phyloP scores from a whole-genome alignment of 2,329 filamentous ascomycete species.

The Phaeosphaeriaceae sp. region DNA sequence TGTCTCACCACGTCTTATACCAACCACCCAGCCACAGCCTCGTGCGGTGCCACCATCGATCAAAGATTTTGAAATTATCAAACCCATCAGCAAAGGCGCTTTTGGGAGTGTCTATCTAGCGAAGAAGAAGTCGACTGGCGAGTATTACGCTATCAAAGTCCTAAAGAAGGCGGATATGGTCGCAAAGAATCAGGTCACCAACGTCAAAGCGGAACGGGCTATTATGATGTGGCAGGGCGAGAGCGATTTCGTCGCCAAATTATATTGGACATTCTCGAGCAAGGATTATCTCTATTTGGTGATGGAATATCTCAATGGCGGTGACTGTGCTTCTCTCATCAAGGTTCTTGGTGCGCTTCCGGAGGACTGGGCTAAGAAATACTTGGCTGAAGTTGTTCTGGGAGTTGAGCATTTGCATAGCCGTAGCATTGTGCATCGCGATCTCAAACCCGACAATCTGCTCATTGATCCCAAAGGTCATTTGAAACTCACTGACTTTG shows the following conservation, averaged over 20 bases:
- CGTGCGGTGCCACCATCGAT: constrained; percentile 93
- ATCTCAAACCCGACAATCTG: constrained; percentile 95
- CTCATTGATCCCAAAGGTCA: constrained; percentile 97
- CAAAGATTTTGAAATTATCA: constrained; percentile 99
- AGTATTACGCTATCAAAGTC: constrained; percentile 99
- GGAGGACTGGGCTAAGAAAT: constrained; percentile 98
- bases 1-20: constrained; percentile 79
- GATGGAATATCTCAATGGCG: constrained; percentile 98
- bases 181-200: constrained; percentile 98
- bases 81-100: constrained; percentile 97
- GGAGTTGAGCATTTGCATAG: constrained; percentile 95
- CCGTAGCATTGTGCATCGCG: constrained; percentile 93
- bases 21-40: constrained; percentile 80
- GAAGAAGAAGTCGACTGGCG: constrained; percentile 97
- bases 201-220: constrained; percentile 96
- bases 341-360: constrained; percentile 90
- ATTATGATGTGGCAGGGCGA: constrained; percentile 99
- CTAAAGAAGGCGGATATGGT: constrained; percentile 99
- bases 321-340: constrained; percentile 94
- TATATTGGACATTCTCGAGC: constrained; percentile 99
- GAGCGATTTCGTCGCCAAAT: constrained; percentile 97
- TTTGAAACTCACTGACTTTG: constrained; percentile 96
- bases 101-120: constrained; percentile 98
- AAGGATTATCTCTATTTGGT: constrained; percentile 98
- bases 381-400: constrained; percentile 93